phyloP scores from a whole-genome alignment of 2,329 filamentous ascomycete species.

The Aspergillus calidoustus region DNA sequence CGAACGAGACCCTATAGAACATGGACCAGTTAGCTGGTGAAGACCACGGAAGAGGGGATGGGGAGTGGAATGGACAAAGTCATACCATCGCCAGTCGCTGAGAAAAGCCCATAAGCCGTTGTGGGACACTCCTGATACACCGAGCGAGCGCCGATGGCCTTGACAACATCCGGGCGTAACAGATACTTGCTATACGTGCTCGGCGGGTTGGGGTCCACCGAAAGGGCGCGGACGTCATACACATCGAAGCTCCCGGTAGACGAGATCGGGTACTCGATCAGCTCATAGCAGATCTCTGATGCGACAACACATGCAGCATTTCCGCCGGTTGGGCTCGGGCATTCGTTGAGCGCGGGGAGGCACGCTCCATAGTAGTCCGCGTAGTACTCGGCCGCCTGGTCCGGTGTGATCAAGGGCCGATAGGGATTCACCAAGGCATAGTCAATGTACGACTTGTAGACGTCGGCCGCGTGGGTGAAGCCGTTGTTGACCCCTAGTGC shows the following conservation, averaged over 20 bases:
- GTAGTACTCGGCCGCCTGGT: constrained; percentile 33
- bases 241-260: constrained; percentile 38
- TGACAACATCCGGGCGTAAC: constrained; percentile 39
- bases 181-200: constrained; percentile 51
- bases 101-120: constrained; percentile 43
- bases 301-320: constrained; percentile 40
- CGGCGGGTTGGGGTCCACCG: constrained; percentile 46
- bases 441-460: constrained; percentile 54
- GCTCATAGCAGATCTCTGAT: constrained; percentile 39
- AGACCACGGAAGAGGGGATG: too few relatives aligned
- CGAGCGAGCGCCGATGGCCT: constrained; percentile 52
- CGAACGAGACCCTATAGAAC: constrained; percentile 45
- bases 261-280: constrained; percentile 43
- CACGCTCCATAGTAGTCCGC: constrained; percentile 40
- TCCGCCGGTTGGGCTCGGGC: constrained; percentile 34
- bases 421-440: constrained; percentile 65
- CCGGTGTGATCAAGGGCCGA: constrained; percentile 40
- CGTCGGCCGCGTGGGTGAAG: constrained; percentile 57
- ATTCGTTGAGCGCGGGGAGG: constrained; percentile 45
- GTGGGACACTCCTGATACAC: constrained; percentile 50
- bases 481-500: constrained; percentile 62
- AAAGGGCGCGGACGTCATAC: constrained; percentile 52
- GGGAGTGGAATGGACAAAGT: neutral
- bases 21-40: too few relatives aligned
- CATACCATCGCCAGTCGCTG: constrained; percentile 47